Evolutionary conservation across 2,329 filamentous ascomycete genomes (phyloP).

Genomic region (Herpotrichia juniperi): DNA sequence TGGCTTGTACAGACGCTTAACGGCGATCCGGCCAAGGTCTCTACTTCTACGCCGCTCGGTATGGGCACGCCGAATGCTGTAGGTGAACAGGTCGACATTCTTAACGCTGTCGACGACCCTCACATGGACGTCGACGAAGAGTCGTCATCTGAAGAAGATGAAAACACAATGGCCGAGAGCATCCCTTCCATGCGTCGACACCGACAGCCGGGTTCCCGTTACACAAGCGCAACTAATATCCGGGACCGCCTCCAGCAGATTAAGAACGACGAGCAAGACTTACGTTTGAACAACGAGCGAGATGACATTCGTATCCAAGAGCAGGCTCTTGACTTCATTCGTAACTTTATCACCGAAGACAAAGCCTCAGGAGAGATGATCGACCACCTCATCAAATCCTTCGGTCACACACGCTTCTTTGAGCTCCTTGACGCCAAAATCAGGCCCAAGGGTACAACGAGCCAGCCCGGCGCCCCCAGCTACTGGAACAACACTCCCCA

Average conservation of each 20-base stretch:
- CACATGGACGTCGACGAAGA: conserved; percentile 50
- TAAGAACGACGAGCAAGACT: conserved; percentile 71
- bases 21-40: conserved; percentile 54
- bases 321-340: conserved; percentile 85
- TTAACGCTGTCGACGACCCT: conserved; percentile 58
- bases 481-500: conserved; percentile 68
- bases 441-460: conserved; percentile 52
- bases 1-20: conserved; percentile 84
- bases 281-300: conserved; percentile 69
- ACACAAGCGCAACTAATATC: conserved; percentile 41
- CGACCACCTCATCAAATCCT: conserved; percentile 76
- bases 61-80: conserved; percentile 65
- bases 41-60: conserved; percentile 47
- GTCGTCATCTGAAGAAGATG: conserved; percentile 47
- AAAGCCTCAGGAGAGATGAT: conserved; percentile 71
- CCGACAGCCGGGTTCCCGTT: conserved; percentile 44
- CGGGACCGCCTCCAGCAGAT: conserved; percentile 51
- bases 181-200: conserved; percentile 46
- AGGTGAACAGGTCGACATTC: conserved; percentile 64
- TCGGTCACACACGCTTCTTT: conserved; percentile 80
- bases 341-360: conserved; percentile 80
- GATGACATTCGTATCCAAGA: conserved; percentile 89
- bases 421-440: conserved; percentile 82
- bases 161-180: conserved; percentile 54
- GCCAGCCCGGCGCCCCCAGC: conserved; percentile 19